Base-by-base conservation (phyloP, 805 yeast species). In the Clavispora santaluciae region DNA sequence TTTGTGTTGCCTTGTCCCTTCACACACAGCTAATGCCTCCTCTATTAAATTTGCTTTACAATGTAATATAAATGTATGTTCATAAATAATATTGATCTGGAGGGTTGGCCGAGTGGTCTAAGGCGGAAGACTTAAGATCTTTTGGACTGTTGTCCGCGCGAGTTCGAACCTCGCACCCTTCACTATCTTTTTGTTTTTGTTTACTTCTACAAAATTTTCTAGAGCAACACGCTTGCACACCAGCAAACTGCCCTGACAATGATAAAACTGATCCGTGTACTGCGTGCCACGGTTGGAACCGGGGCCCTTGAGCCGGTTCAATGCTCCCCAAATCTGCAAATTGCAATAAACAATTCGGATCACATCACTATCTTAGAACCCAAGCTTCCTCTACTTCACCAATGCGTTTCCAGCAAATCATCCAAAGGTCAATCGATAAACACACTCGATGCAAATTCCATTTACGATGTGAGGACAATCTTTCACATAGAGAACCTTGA, bases 21-120 rank as follows among this genome's bases (percentile, higher is more conserved):
- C n/a, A n/a, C n/a, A n/a, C n/a, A n/a, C n/a, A n/a, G n/a, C n/a
- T n/a, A n/a, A n/a, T n/a, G n/a, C n/a, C n/a, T n/a, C n/a, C n/a
- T n/a, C n/a, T n/a, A n/a, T n/a, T n/a, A n/a, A n/a, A n/a, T n/a
- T n/a, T n/a, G n/a, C n/a, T n/a, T n/a, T n/a, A n/a, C n/a, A n/a
- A n/a, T n/a, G n/a, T n/a, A n/a, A n/a, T n/a, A n/a, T n/a, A n/a
- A n/a, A n/a, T n/a, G 10, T 20, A 31, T 10, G 15, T 13, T 6
- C 15, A 18, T 17, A 20, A 17, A 20, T 20, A 20, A 11, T 13
- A 20, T n/a, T 33, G 11, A 34, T 25, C n/a, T 53, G 70, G 73
- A 68, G 72, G 72, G 71, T 64, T 68, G 73, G 72, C 73, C 73
- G 73, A 68, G 73, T 66, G 72, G 73, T 66, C 72, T 66, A 67